Conservation (phyloP, 2,329 filamentous ascomycete species). For the Zelopaecilomyces penicillatus region DNA sequence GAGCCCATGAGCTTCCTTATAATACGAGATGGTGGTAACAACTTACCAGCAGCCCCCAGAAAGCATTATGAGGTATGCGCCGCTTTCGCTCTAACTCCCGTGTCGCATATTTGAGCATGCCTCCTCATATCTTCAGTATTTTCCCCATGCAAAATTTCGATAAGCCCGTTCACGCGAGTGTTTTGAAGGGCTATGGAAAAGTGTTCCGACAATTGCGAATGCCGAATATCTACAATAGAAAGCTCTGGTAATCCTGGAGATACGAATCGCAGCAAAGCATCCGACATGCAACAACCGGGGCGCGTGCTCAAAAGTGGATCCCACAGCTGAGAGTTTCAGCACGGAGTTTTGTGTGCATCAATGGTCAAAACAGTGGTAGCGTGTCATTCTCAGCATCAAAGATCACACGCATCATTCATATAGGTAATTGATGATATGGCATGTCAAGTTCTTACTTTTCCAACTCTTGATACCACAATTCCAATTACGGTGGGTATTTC, state of each 20-base stretch:
- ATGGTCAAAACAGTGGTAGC: neutral
- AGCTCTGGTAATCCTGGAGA: too few relatives aligned
- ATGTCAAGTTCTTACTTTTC: too few relatives aligned
- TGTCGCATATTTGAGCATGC: constrained; percentile 27
- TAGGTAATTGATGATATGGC: too few relatives aligned
- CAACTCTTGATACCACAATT: too few relatives aligned
- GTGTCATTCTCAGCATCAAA: too few relatives aligned
- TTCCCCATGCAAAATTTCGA: constrained; percentile 4
- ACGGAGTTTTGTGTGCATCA: neutral
- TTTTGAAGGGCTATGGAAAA: neutral
- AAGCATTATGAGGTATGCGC: constrained; percentile 16
- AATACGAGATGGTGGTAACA: neutral
- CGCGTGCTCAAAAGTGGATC: constrained; percentile 5
- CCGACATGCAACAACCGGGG: constrained; percentile 20
- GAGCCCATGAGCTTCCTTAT: neutral
- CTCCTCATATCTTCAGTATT: constrained; percentile 23
- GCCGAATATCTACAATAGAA: too few relatives aligned
- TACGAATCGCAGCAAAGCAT: constrained; percentile 10
- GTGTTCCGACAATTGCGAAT: neutral
- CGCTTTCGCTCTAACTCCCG: constrained; percentile 23
- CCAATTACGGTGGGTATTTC: too few relatives aligned
- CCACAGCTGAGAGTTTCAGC: neutral
- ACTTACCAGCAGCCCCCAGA: constrained; percentile 15
- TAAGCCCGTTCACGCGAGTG: constrained; percentile 2
- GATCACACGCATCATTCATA: too few relatives aligned